A percentile compares a stretch with the other conserved stretches of the same genome.
phyloP scores from a whole-genome alignment of 495 filamentous ascomycete genomes.

The Podospora pseudoanserina region DNA sequence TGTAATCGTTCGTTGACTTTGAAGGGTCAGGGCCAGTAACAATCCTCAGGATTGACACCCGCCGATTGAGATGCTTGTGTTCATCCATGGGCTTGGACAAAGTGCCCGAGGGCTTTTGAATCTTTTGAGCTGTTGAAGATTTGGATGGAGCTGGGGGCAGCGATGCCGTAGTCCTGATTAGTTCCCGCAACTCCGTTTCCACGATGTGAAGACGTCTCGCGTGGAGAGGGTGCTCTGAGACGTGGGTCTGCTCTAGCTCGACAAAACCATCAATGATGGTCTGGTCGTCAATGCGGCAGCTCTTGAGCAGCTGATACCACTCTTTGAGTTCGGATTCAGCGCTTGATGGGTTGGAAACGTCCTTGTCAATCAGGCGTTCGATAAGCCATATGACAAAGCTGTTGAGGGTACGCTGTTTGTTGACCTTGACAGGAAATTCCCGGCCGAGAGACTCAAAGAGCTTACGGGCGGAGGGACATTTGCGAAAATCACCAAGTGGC shows the following conservation, averaged over 20 bases:
- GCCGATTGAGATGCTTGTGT: background rate
- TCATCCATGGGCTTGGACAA: background rate
- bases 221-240: constrained; percentile 17
- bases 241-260: constrained; percentile 29
- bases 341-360: constrained; percentile 23
- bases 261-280: constrained; percentile 25
- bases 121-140: too few species aligned
- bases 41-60: background rate
- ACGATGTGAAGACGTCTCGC: constrained; percentile 29
- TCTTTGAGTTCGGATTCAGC: constrained; percentile 14
- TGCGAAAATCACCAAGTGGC: background rate
- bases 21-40: background rate
- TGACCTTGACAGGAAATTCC: constrained; percentile 8
- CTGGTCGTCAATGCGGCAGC: constrained; percentile 10
- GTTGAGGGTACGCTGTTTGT: constrained; percentile 19
- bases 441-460: constrained; percentile 20
- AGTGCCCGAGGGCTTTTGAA: background rate
- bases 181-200: constrained; percentile 19
- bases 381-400: constrained; percentile 34
- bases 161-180: background rate
- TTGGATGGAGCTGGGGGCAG: background rate
- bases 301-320: constrained; percentile 18
- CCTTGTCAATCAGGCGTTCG: constrained; percentile 26
- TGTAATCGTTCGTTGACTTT: background rate
- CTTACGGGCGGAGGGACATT: constrained; percentile 15